phyloP scores from a whole-genome alignment of 495 filamentous ascomycete genomes.

The Penicillium taxi region DNA sequence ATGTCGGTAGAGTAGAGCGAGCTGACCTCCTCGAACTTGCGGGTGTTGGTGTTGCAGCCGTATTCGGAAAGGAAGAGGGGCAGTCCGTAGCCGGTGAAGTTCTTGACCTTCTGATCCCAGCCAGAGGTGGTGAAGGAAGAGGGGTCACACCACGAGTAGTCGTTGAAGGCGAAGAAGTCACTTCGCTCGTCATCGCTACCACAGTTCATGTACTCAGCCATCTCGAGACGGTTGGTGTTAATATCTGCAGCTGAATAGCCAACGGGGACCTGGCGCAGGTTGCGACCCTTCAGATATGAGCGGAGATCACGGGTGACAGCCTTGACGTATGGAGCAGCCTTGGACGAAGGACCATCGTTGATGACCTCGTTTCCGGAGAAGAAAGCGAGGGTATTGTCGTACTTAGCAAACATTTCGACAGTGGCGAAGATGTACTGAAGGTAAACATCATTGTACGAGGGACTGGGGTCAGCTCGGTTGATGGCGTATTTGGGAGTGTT shows the following conservation, averaged over 20 bases:
- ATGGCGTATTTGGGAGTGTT: conserved; percentile 74
- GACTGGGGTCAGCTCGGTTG: conserved; percentile 64
- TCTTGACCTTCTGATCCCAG: conserved; percentile 88
- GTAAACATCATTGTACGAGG: conserved; percentile 87
- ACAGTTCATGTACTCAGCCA: conserved; percentile 92
- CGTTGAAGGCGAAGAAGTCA: conserved; percentile 97
- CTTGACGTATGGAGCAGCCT: conserved; percentile 80
- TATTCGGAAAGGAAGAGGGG: conserved; percentile 96
- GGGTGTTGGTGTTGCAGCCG: conserved; percentile 74
- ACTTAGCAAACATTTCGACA: conserved; percentile 78
- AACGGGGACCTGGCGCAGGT: conserved; percentile 74
- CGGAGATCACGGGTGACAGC: conserved; percentile 88
- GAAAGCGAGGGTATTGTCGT: conserved; percentile 86
- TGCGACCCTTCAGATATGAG: conserved; percentile 68
- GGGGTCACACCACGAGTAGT: conserved; percentile 93
- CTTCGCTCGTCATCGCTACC: conserved; percentile 75
- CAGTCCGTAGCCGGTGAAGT: conserved; percentile 81
- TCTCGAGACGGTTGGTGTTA: conserved; percentile 76
- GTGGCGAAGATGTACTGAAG: conserved; percentile 91
- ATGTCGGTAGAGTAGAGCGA: conserved; percentile 78
- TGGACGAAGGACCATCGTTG: conserved; percentile 70
- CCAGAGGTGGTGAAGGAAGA: conserved; percentile 69
- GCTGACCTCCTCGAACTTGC: conserved; percentile 71
- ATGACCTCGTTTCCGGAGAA: conserved; percentile 97
- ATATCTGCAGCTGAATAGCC: conserved; percentile 87